Base-by-base conservation (phyloP, 495 filamentous ascomycete genomes). In the Mycothermus thermophilus region DNA sequence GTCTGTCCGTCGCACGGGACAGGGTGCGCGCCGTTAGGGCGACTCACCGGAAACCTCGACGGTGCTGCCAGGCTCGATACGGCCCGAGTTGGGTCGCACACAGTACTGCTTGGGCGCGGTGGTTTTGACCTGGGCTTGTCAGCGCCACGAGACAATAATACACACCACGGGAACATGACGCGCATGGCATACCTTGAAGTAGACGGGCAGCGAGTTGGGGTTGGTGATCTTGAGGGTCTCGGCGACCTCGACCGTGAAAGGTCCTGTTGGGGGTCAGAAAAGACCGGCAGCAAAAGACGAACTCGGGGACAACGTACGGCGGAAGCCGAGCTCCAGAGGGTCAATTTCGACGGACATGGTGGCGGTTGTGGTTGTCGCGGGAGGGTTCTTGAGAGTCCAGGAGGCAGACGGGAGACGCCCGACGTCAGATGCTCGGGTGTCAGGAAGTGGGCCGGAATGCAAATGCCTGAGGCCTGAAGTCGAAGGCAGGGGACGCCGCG, bases 31-130 rank as follows among this genome's bases (percentile, higher is more conserved):
- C n/a, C 8, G 0, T 5, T 8, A 14, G 21, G n/a, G 8, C 4
- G 29, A 60, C 72, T 44, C 66, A 94, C 87, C 87, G 60, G 88
- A 80, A 38, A 97, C 88, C 55, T 94, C 85, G 38, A 95, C 84
- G 44, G 79, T 71, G 49, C 78, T 72, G 32, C 85, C 83, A 13
- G 83, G 72, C 50, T 94, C 83, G 58, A 97, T 86, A 51, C 85
- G 80, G 32, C 90, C 90, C 19, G 88, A 94, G 61, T 96, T 96
- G 28, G 92, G 92, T 39, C 92, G 80, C 21, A 97, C 90, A 53
- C 90, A 96, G 62, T 97, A 97, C 88, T 95, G 88, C 61, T 97
- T 96, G 5, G 92, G 90, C 18, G 92, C 92, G 38, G 90, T 97
- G 25, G 90, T 97, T 75, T 97, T 97, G 54, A 97, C 90, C 87